Percentiles rank a stretch among this genome's conserved stretches.
Conservation (phyloP, 345 rosid genomes). For the Triadica sebifera region DNA sequence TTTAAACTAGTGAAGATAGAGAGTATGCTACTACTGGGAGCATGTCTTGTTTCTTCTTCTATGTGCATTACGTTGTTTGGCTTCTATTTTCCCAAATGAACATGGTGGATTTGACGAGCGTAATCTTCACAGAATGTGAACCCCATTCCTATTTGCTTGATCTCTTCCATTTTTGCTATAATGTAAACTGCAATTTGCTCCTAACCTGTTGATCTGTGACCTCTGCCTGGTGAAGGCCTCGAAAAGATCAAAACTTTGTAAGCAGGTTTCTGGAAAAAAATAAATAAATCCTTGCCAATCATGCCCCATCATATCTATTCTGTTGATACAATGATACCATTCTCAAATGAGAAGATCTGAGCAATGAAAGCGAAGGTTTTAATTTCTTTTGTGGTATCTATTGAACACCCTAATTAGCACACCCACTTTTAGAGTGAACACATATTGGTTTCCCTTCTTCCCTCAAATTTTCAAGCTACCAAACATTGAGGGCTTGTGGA, state of each 20-base stretch:
- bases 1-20: constrained; percentile 24
- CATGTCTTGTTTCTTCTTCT: not conserved
- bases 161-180: not conserved
- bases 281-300: not conserved
- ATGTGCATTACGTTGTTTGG: constrained; percentile 14
- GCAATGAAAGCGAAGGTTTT: not conserved
- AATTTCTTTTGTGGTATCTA: not conserved
- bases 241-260: not conserved
- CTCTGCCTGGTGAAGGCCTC: not conserved
- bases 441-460: no score
- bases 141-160: not conserved
- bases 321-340: no score
- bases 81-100: not conserved
- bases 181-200: not conserved
- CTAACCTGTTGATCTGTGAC: not conserved
- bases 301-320: not conserved
- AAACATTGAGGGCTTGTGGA: not conserved
- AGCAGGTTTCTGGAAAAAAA: not conserved
- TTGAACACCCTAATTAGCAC: no score
- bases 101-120: not conserved
- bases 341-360: not conserved
- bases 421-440: no score
- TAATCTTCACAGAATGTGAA: not conserved
- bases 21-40: constrained; percentile 11
- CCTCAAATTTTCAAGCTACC: no score